Evolutionary conservation across 345 rosid genomes (phyloP).

Genomic region (Erysimum cheiranthoides): DNA sequence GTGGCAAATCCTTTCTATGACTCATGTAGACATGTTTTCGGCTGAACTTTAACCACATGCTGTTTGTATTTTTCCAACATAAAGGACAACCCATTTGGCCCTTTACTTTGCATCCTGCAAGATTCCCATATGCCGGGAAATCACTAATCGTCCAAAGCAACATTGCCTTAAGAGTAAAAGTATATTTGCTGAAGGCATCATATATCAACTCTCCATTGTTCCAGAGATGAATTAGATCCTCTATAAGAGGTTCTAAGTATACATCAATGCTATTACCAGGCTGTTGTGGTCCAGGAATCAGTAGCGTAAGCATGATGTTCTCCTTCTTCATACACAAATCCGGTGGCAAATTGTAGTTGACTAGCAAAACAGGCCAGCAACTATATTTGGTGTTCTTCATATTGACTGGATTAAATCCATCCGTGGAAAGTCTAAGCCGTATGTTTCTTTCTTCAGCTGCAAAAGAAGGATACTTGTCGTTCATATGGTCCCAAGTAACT

Average conservation of each 20-base stretch:
- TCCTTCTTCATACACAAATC: background rate
- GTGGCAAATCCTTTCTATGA: background rate
- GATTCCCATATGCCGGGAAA: background rate
- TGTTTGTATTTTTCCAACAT: background rate
- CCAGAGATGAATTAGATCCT: background rate
- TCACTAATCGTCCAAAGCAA: slow-evolving; percentile 5
- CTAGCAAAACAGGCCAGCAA: background rate
- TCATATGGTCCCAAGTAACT: background rate
- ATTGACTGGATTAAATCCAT: background rate
- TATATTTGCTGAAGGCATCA: background rate
- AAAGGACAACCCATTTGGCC: background rate
- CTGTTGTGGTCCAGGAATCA: background rate
- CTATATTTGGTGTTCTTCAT: background rate
- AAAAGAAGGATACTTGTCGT: background rate
- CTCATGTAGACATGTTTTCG: background rate
- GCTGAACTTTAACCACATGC: background rate
- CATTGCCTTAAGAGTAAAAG: background rate
- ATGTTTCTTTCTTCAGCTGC: background rate
- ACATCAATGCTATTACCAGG: background rate
- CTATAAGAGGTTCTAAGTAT: background rate
- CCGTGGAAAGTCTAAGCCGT: background rate
- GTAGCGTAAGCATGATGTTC: background rate
- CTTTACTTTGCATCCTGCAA: background rate
- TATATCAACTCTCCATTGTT: background rate
- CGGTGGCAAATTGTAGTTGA: background rate